Conservation (phyloP, 2,329 filamentous ascomycete genomes). For the Phoma herbarum region DNA sequence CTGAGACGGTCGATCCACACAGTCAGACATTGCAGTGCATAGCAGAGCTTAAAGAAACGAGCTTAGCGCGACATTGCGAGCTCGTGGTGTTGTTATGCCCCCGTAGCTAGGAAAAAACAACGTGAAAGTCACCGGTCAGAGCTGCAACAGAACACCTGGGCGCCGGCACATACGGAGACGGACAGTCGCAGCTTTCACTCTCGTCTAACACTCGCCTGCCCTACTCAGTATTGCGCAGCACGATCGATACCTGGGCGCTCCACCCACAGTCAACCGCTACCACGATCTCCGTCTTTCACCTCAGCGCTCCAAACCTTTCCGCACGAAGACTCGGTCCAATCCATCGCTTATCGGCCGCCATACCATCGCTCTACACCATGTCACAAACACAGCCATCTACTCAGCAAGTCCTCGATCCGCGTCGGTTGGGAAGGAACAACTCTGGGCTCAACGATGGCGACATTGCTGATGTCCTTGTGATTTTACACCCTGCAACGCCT, state of each 20-base stretch:
- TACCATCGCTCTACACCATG: neutral
- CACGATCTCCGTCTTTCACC: neutral
- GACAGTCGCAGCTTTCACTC: slow-evolving; percentile 4
- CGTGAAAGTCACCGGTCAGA: slow-evolving; percentile 6
- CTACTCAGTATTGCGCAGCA: slow-evolving; percentile 9
- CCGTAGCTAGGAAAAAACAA: slow-evolving; percentile 32
- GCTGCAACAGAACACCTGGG: neutral
- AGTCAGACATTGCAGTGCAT: neutral
- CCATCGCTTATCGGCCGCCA: neutral
- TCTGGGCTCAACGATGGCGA: slow-evolving; percentile 85
- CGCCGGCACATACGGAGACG: neutral
- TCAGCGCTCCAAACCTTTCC: neutral
- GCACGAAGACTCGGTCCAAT: neutral
- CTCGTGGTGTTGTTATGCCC: slow-evolving; percentile 22
- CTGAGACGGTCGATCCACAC: neutral
- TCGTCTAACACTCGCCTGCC: neutral
- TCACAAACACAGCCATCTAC: slow-evolving; percentile 69
- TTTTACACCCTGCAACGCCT: slow-evolving; percentile 80
- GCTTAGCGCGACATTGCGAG: neutral
- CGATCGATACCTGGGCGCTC: slow-evolving; percentile 6
- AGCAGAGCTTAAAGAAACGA: neutral
- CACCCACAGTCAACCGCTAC: slow-evolving; percentile 16
- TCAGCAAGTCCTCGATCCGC: slow-evolving; percentile 81
- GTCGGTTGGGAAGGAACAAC: slow-evolving; percentile 79
- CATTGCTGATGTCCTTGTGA: slow-evolving; percentile 86